phyloP scores from a whole-genome alignment of 139 green algal genomes.

The Mesotaenium endlicherianum region DNA sequence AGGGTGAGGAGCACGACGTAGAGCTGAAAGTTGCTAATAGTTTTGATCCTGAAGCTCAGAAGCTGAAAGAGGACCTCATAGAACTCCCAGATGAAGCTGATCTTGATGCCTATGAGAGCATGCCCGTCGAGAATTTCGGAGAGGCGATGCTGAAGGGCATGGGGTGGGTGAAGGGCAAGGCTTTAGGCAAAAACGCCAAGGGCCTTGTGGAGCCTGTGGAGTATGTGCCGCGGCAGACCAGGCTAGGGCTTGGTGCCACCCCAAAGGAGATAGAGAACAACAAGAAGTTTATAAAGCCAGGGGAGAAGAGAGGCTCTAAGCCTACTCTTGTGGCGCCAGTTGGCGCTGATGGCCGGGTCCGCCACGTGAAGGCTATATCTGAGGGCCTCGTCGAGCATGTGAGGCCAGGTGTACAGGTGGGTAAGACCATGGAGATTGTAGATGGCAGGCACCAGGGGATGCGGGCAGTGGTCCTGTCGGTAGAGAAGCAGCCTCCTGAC shows the following conservation, averaged over 20 bases:
- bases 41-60: slow-evolving; percentile 1
- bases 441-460: slow-evolving; percentile 52
- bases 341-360: slow-evolving; percentile 46
- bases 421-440: slow-evolving; percentile 57
- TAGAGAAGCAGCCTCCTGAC: too few relatives aligned
- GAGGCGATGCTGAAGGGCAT: slow-evolving; percentile 60
- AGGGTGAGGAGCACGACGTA: neutral
- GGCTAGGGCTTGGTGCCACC: slow-evolving; percentile 59
- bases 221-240: slow-evolving; percentile 49
- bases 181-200: slow-evolving; percentile 53
- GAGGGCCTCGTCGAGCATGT: slow-evolving; percentile 61
- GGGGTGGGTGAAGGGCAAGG: slow-evolving; percentile 57
- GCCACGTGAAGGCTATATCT: slow-evolving; percentile 51
- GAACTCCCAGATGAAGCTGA: slow-evolving; percentile 36
- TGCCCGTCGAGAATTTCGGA: slow-evolving; percentile 64
- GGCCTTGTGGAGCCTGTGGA: slow-evolving; percentile 53
- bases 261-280: slow-evolving; percentile 38
- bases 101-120: slow-evolving; percentile 53
- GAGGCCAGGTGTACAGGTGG: slow-evolving; percentile 30
- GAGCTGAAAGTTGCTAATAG: neutral
- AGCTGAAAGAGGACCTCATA: slow-evolving; percentile 2
- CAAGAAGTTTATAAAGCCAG: slow-evolving; percentile 55
- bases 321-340: slow-evolving; percentile 40
- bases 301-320: slow-evolving; percentile 44
- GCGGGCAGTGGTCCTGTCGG: slow-evolving; percentile 24